Conservation (phyloP, 192 early-diverging fungal species). For the Glomus cerebriforme region DNA sequence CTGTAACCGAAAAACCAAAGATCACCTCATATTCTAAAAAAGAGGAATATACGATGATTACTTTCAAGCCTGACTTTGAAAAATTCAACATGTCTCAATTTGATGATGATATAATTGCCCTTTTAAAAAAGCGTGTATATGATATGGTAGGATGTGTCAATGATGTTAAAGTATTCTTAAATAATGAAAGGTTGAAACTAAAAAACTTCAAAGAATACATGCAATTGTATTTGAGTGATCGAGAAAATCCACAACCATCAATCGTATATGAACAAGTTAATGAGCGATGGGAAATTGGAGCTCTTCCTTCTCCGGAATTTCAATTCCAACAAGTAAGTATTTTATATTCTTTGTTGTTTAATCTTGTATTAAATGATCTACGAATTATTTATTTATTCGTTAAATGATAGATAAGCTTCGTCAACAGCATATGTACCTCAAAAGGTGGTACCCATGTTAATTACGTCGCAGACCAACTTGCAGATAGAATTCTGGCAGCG, state of each 20-base stretch:
- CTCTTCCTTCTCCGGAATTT: conserved; percentile 79
- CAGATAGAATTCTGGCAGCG: conserved; percentile 63
- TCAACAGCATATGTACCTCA: conserved; percentile 93
- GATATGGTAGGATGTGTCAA: conserved; percentile 88
- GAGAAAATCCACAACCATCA: conserved; percentile 42
- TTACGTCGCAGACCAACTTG: conserved; percentile 81
- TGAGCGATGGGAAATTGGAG: conserved; percentile 93
- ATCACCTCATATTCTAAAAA: conserved; percentile 68
- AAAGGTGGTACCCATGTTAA: conserved; percentile 94
- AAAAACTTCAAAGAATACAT: conserved; percentile 91
- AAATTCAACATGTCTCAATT: conserved; percentile 76
- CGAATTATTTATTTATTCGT: too few relatives aligned
- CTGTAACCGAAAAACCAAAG: conserved; percentile 66
- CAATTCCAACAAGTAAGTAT: conserved; percentile 85
- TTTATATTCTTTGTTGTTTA: too few relatives aligned
- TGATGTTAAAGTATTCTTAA: conserved; percentile 85
- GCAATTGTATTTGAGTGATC: conserved; percentile 68
- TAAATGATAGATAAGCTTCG: conserved; percentile 60
- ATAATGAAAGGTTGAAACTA: conserved; percentile 79
- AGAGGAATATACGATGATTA: conserved; percentile 88
- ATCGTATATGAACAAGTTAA: conserved; percentile 78
- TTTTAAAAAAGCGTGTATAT: conserved; percentile 91
- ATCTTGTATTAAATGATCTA: too few relatives aligned
- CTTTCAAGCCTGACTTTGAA: conserved; percentile 89
- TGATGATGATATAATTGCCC: conserved; percentile 75